Evolutionary conservation across 139 green algal species (phyloP).

Genomic region (Spirogloea muscicola): DNA sequence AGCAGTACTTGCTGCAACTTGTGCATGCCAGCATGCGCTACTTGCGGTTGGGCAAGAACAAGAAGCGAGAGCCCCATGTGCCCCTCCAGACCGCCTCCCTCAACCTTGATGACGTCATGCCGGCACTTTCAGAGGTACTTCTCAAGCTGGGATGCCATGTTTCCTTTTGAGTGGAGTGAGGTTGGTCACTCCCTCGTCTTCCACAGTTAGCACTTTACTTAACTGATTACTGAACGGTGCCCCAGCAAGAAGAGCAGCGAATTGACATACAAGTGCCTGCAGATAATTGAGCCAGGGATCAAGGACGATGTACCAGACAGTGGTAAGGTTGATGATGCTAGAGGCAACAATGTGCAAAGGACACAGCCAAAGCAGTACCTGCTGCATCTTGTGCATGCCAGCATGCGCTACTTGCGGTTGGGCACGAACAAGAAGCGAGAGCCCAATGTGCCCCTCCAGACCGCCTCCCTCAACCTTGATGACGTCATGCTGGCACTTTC

Average conservation of each 20-base stretch:
- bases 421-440: slow-evolving; percentile 17
- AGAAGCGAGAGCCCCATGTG: slow-evolving; percentile 9
- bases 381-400: slow-evolving; percentile 22
- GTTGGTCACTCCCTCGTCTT: slow-evolving; percentile 13
- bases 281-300: slow-evolving; percentile 48
- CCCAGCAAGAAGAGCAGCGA: too few species aligned
- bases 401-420: slow-evolving; percentile 23
- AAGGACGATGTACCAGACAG: slow-evolving; percentile 10
- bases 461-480: neutral
- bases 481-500: slow-evolving; percentile 35
- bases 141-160: slow-evolving; percentile 16
- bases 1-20: slow-evolving; percentile 36
- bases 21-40: slow-evolving; percentile 30
- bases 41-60: slow-evolving; percentile 15
- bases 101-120: slow-evolving; percentile 16
- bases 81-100: slow-evolving; percentile 27
- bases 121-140: slow-evolving; percentile 44
- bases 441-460: slow-evolving; percentile 34
- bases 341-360: neutral
- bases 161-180: slow-evolving; percentile 34
- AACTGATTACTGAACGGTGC: too few species aligned
- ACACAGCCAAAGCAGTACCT: slow-evolving; percentile 14
- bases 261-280: too few species aligned
- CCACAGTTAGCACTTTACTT: too few species aligned
- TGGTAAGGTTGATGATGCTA: too few species aligned